A percentile compares a stretch with the other conserved stretches of the same genome.
Evolutionary conservation across 1,284 basidiomycete genomes (phyloP).

Genomic region (Gomphus bonarii): DNA sequence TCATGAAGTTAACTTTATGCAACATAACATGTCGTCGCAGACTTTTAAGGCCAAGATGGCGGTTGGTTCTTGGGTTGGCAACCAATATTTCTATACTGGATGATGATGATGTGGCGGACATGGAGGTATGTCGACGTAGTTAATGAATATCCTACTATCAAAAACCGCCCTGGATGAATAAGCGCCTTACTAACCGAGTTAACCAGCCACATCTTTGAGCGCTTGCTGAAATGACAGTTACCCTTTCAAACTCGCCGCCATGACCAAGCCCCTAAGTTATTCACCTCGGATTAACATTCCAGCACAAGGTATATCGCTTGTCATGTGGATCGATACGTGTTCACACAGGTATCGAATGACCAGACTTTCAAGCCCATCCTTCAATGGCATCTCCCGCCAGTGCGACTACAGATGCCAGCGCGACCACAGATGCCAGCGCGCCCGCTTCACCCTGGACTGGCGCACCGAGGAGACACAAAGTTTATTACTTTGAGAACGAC

Average conservation of each 20-base stretch:
- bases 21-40: too few species aligned
- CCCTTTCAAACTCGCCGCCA: not conserved
- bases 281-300: not conserved
- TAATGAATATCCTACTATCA: too few species aligned
- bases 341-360: not conserved
- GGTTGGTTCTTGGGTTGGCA: too few species aligned
- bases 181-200: too few species aligned
- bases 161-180: too few species aligned
- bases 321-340: not conserved
- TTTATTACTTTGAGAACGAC: constrained; percentile 11
- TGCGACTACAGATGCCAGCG: too few species aligned
- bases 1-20: too few species aligned
- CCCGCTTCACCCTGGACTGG: constrained; percentile 3
- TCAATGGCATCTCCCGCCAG: not conserved
- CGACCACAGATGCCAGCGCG: constrained; percentile 1
- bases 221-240: not conserved
- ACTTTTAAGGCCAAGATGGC: too few species aligned
- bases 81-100: too few species aligned
- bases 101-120: too few species aligned
- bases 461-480: constrained; percentile 1
- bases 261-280: not conserved
- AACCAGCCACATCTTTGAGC: not conserved
- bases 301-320: not conserved
- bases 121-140: too few species aligned
- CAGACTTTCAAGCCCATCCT: not conserved